Base-by-base conservation (phyloP, 73 alveolate species). In the Blepharisma stoltei region DNA sequence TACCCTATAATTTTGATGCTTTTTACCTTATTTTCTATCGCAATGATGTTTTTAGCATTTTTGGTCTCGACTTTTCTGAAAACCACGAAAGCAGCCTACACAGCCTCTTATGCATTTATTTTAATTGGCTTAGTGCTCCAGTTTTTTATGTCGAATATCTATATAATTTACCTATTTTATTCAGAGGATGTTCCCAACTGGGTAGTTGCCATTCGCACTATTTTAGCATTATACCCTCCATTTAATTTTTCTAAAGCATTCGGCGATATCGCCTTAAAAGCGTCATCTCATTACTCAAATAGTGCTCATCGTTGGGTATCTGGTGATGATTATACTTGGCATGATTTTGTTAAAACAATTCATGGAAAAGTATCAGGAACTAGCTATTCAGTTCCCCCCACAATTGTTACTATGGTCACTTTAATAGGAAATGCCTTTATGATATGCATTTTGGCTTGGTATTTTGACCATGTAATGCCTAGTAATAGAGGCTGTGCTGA, bases 401-500 rank as follows among this genome's bases (percentile, higher is more conserved):
- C 70, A 25, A 9, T 78, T 6, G 25, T 67, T 44, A 43, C 83
- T 21, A 38, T 78, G 49, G 11, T 55, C 9, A 66, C 41, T 6
- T 67, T 67, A 11, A 44, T 38, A 11, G 27, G 55, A 18, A 45
- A 66, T 43, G 70, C 83, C 37, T 5, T 78, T 18, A 21, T 78
- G 6, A 25, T 67, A 6, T 45, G 55, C 54, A 20, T 71, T 49
- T 60, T 84, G 18, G 84, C 87, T 27, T 84, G 87, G 77, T 84
- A 84, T 71, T 75, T 81, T 9, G 92, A 84, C 81, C 92, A 84
- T 25, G 77, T 84, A 8, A 54, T 81, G 6, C 47, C 84, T 6
- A 48, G 73, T 60, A 84, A 84, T 81, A 70, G 92, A 70, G 92
- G 92, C 32, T 70, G 77, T 52, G 66, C 83, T 21, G 88, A 81